Percentiles rank a stretch among this genome's conserved stretches.
These are phyloP conservation scores for Flaveria sonorensis DNA, from an alignment of 129 eudicot genomes.

Conservation along the genomic window DNA sequence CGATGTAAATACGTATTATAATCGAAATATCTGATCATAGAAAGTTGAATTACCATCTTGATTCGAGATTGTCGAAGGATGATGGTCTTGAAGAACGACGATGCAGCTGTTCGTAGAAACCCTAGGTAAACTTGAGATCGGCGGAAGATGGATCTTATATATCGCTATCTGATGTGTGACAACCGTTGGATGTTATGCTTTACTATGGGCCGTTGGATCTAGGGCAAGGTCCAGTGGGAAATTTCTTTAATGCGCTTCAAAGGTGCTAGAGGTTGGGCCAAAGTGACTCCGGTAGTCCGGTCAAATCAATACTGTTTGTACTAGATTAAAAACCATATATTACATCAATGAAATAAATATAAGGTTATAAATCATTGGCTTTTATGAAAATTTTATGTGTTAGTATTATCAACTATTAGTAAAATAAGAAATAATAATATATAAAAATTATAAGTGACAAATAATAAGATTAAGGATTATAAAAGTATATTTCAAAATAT, in stretches of 20 bases:
- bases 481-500: too few species aligned
- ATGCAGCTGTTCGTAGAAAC: not conserved
- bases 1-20: not conserved
- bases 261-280: not conserved
- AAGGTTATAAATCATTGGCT: too few species aligned
- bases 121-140: not conserved
- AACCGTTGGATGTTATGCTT: not conserved
- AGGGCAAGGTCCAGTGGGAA: not conserved
- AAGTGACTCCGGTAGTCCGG: not conserved
- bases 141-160: not conserved
- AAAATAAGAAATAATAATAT: too few species aligned
- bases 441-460: too few species aligned
- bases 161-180: not conserved
- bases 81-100: conserved; percentile 4
- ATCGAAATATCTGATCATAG: not conserved
- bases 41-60: conserved; percentile 14
- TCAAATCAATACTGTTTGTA: not conserved
- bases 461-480: too few species aligned
- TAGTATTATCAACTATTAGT: too few species aligned
- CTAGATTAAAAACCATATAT: too few species aligned
- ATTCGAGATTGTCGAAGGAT: conserved; percentile 4
- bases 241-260: not conserved
- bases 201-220: not conserved
- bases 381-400: too few species aligned
- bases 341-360: too few species aligned